Evolutionary conservation across 257 asterid species (phyloP).

Genomic region (Solanum commersonii): DNA sequence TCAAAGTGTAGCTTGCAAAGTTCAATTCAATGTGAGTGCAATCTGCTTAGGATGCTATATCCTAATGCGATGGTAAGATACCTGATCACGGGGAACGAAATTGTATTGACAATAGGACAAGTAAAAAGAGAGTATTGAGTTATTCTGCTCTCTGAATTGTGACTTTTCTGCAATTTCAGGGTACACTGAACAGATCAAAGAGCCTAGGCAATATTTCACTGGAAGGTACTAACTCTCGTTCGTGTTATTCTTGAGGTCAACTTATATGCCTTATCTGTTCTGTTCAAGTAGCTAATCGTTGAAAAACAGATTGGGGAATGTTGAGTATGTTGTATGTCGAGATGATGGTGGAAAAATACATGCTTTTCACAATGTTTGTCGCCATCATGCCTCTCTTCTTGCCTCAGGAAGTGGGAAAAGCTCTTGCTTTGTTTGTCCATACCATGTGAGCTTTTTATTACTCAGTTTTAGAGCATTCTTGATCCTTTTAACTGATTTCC

Average conservation of each 20-base stretch:
- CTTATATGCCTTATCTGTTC: background rate
- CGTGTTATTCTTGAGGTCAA: background rate
- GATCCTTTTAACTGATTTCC: background rate
- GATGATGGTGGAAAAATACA: constrained; percentile 49
- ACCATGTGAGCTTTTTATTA: constrained; percentile 59
- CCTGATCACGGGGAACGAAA: background rate
- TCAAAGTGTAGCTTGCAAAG: background rate
- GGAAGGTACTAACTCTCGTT: constrained; percentile 45
- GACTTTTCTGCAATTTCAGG: constrained; percentile 24
- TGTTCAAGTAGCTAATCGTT: constrained; percentile 13
- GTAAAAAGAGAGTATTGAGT: background rate
- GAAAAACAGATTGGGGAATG: constrained; percentile 61
- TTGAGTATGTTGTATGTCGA: constrained; percentile 68
- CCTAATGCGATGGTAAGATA: background rate
- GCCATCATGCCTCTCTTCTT: constrained; percentile 83
- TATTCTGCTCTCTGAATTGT: background rate
- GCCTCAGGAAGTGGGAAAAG: constrained; percentile 63
- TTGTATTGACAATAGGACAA: background rate
- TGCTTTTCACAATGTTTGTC: constrained; percentile 88
- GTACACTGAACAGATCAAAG: constrained; percentile 51
- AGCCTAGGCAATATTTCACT: constrained; percentile 57
- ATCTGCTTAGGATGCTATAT: background rate
- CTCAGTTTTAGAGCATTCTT: background rate
- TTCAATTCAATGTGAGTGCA: background rate
- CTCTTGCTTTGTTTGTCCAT: constrained; percentile 83